Percentiles rank a stretch among this genome's conserved stretches.
Evolutionary conservation across 2,329 filamentous ascomycete genomes (phyloP).

Genomic region (Xylaria sp.): DNA sequence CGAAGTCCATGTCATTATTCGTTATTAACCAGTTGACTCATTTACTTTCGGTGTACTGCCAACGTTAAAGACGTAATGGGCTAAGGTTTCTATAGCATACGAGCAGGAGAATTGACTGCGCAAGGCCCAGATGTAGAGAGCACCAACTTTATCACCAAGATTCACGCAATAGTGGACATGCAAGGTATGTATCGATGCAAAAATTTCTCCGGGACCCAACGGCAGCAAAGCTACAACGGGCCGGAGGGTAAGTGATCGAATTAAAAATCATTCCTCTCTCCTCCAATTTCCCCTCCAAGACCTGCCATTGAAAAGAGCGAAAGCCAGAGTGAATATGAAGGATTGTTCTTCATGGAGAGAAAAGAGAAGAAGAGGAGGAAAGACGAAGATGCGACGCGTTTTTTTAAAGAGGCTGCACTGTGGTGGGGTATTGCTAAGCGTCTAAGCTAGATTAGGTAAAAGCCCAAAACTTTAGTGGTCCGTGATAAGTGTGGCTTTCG

Average conservation of each 20-base stretch:
- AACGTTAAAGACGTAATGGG: too few relatives aligned
- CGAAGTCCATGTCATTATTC: too few relatives aligned
- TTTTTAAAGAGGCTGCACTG: conserved; percentile 11
- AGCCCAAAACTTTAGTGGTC: too few relatives aligned
- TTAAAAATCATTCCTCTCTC: conserved; percentile 61
- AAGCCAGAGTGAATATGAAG: conserved; percentile 76
- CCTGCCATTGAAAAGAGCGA: conserved; percentile 63
- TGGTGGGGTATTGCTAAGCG: neutral
- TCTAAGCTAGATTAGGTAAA: neutral
- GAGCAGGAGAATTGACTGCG: too few relatives aligned
- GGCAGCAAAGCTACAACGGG: conserved; percentile 49
- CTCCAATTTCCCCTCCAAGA: conserved; percentile 75
- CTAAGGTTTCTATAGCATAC: too few relatives aligned
- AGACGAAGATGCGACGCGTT: neutral
- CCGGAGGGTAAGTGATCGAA: conserved; percentile 69
- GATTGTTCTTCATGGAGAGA: conserved; percentile 56
- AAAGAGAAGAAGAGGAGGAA: conserved; percentile 38
- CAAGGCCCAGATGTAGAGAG: neutral
- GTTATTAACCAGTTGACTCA: too few relatives aligned
- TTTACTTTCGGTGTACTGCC: too few relatives aligned
- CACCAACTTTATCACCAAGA: neutral
- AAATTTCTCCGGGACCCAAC: conserved; percentile 52
- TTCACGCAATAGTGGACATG: neutral
- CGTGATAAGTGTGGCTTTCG: neutral
- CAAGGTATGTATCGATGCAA: conserved; percentile 50